A percentile compares a stretch with the other conserved stretches of the same genome.
Evolutionary conservation across 2,329 filamentous ascomycete species (phyloP).

Genomic region (Thelonectria blattea): DNA sequence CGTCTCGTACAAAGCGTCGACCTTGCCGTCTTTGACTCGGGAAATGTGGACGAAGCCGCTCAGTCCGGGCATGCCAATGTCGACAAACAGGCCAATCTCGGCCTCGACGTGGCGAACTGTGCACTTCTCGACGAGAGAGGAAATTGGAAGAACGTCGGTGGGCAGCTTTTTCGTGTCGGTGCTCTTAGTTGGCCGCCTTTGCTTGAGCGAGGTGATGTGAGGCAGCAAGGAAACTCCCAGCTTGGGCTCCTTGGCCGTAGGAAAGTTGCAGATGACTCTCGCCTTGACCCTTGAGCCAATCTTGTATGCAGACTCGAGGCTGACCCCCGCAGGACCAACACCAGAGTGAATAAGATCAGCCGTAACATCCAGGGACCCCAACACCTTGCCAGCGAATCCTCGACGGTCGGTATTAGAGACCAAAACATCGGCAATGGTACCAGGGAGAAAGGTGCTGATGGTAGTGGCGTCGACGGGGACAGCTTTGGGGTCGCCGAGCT

Average conservation of each 20-base stretch:
- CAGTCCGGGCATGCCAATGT: constrained; percentile 67
- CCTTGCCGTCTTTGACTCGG: constrained; percentile 84
- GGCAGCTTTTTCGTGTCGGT: constrained; percentile 54
- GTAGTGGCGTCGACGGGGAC: constrained; percentile 79
- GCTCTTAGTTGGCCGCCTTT: constrained; percentile 46
- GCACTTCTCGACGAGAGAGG: constrained; percentile 77
- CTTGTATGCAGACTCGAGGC: constrained; percentile 80
- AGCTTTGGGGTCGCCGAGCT: constrained; percentile 70
- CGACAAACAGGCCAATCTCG: constrained; percentile 80
- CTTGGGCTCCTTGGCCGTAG: constrained; percentile 78
- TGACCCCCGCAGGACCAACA: constrained; percentile 69
- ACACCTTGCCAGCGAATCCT: constrained; percentile 87
- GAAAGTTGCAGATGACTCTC: constrained; percentile 87
- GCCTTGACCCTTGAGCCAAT: constrained; percentile 84
- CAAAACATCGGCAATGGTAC: constrained; percentile 86
- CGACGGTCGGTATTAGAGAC: constrained; percentile 75
- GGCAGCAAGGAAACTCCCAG: constrained; percentile 86
- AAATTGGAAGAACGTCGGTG: constrained; percentile 68
- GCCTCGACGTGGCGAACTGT: constrained; percentile 81
- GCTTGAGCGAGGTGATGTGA: constrained; percentile 73
- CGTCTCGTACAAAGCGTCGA: constrained; percentile 79
- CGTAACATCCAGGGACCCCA: constrained; percentile 89
- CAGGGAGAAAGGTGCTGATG: constrained; percentile 88
- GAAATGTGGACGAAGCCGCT: constrained; percentile 96
- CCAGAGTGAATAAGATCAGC: constrained; percentile 92